Conservation (phyloP, 169 alveolate species). For the Plasmodium fragile region DNA sequence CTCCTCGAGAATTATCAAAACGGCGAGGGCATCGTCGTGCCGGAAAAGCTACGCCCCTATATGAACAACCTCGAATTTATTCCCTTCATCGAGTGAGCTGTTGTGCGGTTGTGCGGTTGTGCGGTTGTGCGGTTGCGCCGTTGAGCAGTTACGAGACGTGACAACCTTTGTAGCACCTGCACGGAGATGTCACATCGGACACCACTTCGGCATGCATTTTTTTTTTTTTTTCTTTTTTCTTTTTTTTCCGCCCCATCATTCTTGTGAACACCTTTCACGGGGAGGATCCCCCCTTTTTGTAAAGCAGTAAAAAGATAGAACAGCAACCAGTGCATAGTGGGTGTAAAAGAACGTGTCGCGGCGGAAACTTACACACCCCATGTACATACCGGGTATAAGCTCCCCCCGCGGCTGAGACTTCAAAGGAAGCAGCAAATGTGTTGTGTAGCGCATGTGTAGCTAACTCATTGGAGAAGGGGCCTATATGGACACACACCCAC, state of each 20-base stretch:
- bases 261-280: neutral
- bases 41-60: constrained; percentile 94
- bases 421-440: neutral
- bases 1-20: constrained; percentile 96
- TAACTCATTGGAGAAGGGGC: neutral
- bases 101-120: too few relatives aligned
- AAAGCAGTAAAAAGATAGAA: neutral
- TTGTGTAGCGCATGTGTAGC: neutral
- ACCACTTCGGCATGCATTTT: neutral
- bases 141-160: neutral
- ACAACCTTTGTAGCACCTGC: neutral
- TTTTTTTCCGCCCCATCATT: neutral
- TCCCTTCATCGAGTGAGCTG: constrained; percentile 79
- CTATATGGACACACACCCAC: neutral
- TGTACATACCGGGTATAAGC: too few relatives aligned
- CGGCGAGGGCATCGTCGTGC: constrained; percentile 95
- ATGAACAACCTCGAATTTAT: constrained; percentile 92
- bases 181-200: neutral
- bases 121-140: neutral
- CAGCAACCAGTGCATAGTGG: neutral
- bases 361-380: neutral
- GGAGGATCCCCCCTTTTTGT: neutral
- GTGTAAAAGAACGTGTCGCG: neutral
- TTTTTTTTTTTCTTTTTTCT: neutral
- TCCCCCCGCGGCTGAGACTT: neutral